Evolutionary conservation across 2,329 filamentous ascomycete genomes (phyloP), one percentile per base, ranked within the genome.

Genomic region (Cadophora sp.): DNA sequence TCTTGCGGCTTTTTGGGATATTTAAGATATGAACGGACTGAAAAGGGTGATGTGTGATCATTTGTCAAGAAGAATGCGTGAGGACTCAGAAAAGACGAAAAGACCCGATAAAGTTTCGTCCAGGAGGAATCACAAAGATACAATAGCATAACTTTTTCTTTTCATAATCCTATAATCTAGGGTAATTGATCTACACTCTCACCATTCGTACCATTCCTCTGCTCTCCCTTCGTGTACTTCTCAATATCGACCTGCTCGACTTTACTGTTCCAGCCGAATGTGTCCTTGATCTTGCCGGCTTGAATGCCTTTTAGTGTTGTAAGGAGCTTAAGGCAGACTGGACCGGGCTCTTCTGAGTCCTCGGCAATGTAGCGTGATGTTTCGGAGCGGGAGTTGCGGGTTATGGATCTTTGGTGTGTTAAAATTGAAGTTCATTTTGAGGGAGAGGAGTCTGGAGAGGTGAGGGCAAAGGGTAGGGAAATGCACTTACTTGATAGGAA

Each of bases 291-390:
- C 80, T 91, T 92, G 31, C 94, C 94, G 46, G 88, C 85, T 83
- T 98, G 95, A 69, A 98, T 94, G 0, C 89, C 93, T 83, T 97
- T 92, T 64, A 98, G 84, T 65, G 91, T 90, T 27, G 84, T 83
- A 67, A 97, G 81, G 48, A 98, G 84, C 81, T 91, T 90, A 29
- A 89, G 77, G 79, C 89, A 94, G 22, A 91, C 83, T 37, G 91
- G 88, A 0, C 94, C 94, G 0, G 92, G 89, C 67, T 94, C 91
- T 66, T 91, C 86, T 64, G 86, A 83, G 22, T 83, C 76, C 4
- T 82, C 83, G 5, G 84, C 75, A 51, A 90, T 84, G 73, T 87
- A 91, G 2, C 81, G 83, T 62, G 87, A 82, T 29, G 82, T 86
- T 78, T 90, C 86, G 26, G 77, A 76, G 56, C 77, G 62, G 22